Base-by-base conservation (phyloP, 2,329 filamentous ascomycete genomes). In the Penicillium sp. region DNA sequence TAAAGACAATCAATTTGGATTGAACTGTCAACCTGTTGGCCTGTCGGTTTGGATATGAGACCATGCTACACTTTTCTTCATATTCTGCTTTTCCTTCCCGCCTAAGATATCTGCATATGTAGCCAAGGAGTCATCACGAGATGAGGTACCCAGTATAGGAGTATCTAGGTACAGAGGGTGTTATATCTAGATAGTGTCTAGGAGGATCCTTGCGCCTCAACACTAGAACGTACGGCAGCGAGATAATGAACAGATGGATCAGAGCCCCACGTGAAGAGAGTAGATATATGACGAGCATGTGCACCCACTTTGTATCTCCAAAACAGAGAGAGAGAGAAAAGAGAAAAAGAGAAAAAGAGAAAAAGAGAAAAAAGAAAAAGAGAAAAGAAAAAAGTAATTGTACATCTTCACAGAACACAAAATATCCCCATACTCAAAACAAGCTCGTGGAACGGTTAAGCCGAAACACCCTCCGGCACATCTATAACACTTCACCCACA, bases 401-500 rank as follows among this genome's bases (percentile, higher is more conserved):
- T 66, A 66, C 64, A 66, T 66, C 54, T 59, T 52, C 59, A 57
- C 51, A 53, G 23, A 56, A 52, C 47, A 55, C 42, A 48, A 57
- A 46, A 54, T 50, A 51, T 59, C 54, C 31, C 44, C 46, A 62
- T 62, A 64, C 33, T 55, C 51, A 61, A 57, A 56, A 47, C 55
- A 54, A 53, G 45, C 19, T 37, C 11, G n/a, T 29, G 21, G 31
- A 19, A 13, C 23, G 26, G 11, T 31, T 16, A 49, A 25, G 29
- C 21, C 29, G 57, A 61, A 45, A 44, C 3, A 27, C 29, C 49
- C 35, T 46, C 31, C 11, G 19, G 21, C 29, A 35, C 26, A 50
- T 60, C 64, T 88, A 93, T 79, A 96, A 80, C 59, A 99, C 95
- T 78, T 99, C 95, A 59, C 95, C 92, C 62, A 99, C 93, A 74